Percentiles rank a stretch among this genome's conserved stretches.
phyloP scores from a whole-genome alignment of 2,329 filamentous ascomycete genomes.

The Diaporthe sp. region DNA sequence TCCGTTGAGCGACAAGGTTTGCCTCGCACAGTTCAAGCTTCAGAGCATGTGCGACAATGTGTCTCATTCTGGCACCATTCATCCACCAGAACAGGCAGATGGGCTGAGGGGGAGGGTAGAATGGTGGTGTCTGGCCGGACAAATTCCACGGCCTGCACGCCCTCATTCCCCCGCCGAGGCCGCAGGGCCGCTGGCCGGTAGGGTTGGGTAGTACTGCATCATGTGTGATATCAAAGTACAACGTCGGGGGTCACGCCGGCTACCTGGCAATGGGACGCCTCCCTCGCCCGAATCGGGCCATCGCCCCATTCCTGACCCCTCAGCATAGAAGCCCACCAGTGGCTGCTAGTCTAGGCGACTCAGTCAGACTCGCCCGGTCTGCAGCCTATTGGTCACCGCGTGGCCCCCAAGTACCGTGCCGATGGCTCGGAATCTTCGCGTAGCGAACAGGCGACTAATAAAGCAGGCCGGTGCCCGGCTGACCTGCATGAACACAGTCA shows the following conservation, averaged over 20 bases:
- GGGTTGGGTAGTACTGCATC: conserved; percentile 26
- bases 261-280: conserved; percentile 13
- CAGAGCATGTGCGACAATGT: conserved; percentile 14
- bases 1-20: background rate
- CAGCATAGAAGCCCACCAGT: conserved; percentile 5
- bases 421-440: conserved; percentile 20
- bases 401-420: conserved; percentile 6
- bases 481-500: conserved; percentile 26
- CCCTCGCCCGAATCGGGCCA: conserved; percentile 22
- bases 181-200: conserved; percentile 23
- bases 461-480: conserved; percentile 15
- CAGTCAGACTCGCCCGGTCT: conserved; percentile 2
- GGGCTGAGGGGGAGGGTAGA: background rate
- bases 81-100: background rate
- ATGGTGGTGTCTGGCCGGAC: conserved; percentile 15
- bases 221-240: conserved; percentile 27
- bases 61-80: conserved; percentile 16
- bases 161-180: conserved; percentile 10
- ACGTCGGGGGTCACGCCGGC: conserved; percentile 24
- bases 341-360: background rate
- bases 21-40: conserved; percentile 18
- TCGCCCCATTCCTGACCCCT: conserved; percentile 10
- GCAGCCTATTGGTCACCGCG: conserved; percentile 9
- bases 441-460: conserved; percentile 10
- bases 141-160: conserved; percentile 27